These are phyloP conservation scores for Acanthamoeba castellanii DNA, from an alignment of 208 protist species.

Conservation along the genomic window DNA sequence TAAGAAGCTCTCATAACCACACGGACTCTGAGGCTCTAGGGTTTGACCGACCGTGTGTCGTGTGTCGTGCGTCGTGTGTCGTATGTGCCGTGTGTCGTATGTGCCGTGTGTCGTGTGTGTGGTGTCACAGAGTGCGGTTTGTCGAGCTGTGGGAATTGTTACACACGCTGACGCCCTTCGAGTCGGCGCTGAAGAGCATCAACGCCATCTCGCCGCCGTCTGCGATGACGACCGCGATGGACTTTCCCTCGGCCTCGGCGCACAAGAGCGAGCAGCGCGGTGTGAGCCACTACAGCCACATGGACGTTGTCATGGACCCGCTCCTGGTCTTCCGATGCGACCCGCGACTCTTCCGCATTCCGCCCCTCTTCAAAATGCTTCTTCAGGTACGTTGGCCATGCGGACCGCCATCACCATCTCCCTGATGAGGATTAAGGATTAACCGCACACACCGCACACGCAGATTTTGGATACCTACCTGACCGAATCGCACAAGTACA, in stretches of 20 bases:
- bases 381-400: not conserved
- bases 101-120: no score
- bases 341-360: slow-evolving; percentile 75
- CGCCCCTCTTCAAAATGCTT: slow-evolving; percentile 79
- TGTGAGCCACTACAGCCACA: slow-evolving; percentile 68
- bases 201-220: slow-evolving; percentile 69
- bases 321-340: slow-evolving; percentile 75
- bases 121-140: slow-evolving; percentile 19
- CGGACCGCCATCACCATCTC: not conserved
- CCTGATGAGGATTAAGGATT: no score
- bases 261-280: not conserved
- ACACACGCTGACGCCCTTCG: slow-evolving; percentile 61
- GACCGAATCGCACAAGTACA: slow-evolving; percentile 77
- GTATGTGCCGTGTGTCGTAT: no score
- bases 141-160: slow-evolving; percentile 71
- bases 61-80: no score
- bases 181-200: slow-evolving; percentile 76
- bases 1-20: not conserved
- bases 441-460: not conserved
- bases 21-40: not conserved
- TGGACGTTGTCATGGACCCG: slow-evolving; percentile 78
- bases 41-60: not conserved
- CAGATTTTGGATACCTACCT: slow-evolving; percentile 78
- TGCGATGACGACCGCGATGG: not conserved
- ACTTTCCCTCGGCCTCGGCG: not conserved